Evolutionary conservation across 345 rosid species (phyloP).

Genomic region (Gossypium arboreum): DNA sequence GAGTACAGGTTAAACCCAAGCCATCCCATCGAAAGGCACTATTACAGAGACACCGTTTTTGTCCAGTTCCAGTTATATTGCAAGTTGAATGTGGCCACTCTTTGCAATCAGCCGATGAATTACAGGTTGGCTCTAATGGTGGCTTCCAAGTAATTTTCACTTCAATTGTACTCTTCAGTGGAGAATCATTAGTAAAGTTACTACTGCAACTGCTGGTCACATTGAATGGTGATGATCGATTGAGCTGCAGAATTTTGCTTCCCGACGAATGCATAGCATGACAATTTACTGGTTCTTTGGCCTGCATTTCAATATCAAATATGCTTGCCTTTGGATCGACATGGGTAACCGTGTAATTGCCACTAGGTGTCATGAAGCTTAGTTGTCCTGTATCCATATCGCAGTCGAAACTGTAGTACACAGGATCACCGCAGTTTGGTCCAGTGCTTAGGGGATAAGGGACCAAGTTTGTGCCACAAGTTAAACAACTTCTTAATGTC

Average conservation of each 20-base stretch:
- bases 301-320: background rate
- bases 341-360: background rate
- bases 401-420: constrained; percentile 9
- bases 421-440: constrained; percentile 10
- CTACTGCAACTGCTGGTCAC: constrained; percentile 11
- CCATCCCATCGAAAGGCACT: constrained; percentile 12
- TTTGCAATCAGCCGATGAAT: constrained; percentile 14
- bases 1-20: constrained; percentile 9
- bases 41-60: constrained; percentile 13
- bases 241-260: constrained; percentile 5
- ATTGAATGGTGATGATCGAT: constrained; percentile 1
- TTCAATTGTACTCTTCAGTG: background rate
- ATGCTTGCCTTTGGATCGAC: background rate
- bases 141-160: constrained; percentile 13
- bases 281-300: background rate
- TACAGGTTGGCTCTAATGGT: constrained; percentile 9
- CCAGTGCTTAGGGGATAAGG: constrained; percentile 11
- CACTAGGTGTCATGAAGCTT: background rate
- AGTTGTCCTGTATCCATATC: background rate
- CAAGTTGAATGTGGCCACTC: constrained; percentile 22
- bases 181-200: background rate
- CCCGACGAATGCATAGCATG: background rate
- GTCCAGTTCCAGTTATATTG: background rate
- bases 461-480: constrained; percentile 14
- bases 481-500: constrained; percentile 6